These are phyloP conservation scores for Rhodotorula sp. DNA, from an alignment of 1,284 basidiomycete species.

Conservation along the genomic window DNA sequence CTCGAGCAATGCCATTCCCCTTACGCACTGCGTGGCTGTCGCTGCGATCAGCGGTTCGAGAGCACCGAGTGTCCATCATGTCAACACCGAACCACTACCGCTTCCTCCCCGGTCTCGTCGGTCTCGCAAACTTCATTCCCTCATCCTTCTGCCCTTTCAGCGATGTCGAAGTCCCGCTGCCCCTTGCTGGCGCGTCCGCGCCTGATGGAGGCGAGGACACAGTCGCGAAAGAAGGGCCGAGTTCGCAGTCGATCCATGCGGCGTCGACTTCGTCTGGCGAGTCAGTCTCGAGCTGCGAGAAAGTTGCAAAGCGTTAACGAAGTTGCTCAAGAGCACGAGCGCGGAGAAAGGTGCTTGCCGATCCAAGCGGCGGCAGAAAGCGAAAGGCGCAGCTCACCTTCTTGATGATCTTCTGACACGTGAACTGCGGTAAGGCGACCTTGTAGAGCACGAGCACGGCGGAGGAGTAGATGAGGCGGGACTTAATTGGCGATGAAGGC, in stretches of 20 bases:
- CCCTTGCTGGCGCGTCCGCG: background rate
- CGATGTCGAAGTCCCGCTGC: slow-evolving; percentile 5
- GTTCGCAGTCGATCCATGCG: slow-evolving; percentile 59
- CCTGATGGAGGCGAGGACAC: background rate
- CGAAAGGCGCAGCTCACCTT: slow-evolving; percentile 18
- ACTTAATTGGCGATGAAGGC: slow-evolving; percentile 68
- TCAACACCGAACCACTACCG: slow-evolving; percentile 5
- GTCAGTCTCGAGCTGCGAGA: slow-evolving; percentile 74
- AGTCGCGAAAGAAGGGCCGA: slow-evolving; percentile 50
- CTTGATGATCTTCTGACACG: slow-evolving; percentile 50
- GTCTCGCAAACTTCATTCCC: slow-evolving; percentile 44
- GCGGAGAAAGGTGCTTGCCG: too few relatives aligned
- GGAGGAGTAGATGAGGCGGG: slow-evolving; percentile 81
- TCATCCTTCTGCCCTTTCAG: slow-evolving; percentile 17
- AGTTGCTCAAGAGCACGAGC: background rate
- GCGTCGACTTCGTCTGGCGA: slow-evolving; percentile 71
- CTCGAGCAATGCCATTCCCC: background rate
- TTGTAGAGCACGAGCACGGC: slow-evolving; percentile 56
- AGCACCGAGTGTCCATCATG: background rate
- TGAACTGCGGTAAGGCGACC: slow-evolving; percentile 59
- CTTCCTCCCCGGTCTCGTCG: slow-evolving; percentile 44
- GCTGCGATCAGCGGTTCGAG: background rate
- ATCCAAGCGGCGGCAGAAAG: background rate
- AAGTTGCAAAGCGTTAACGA: slow-evolving; percentile 46
- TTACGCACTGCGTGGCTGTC: too few relatives aligned